These are phyloP conservation scores for Candida mattraensis DNA, from an alignment of 805 yeast genomes.

Conservation along the genomic window DNA sequence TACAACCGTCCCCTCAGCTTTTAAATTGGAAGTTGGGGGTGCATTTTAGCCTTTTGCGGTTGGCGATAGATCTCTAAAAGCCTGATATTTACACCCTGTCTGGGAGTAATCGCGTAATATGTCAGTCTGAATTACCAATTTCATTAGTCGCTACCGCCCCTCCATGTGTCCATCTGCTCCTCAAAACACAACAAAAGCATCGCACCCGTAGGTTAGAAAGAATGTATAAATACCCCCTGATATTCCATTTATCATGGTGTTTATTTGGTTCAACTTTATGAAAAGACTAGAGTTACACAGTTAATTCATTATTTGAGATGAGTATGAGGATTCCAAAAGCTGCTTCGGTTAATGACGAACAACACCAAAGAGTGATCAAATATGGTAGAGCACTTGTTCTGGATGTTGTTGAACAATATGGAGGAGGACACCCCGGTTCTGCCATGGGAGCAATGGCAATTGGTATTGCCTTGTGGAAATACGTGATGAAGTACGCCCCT, in stretches of 20 bases:
- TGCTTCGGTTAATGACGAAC: slow-evolving; percentile 27
- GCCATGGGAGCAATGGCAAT: slow-evolving; percentile 97
- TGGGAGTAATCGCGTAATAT: too few species aligned
- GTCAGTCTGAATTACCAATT: slow-evolving; percentile 2
- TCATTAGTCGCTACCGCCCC: slow-evolving; percentile 3
- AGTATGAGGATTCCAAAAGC: slow-evolving; percentile 30
- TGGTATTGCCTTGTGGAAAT: slow-evolving; percentile 83
- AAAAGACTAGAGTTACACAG: too few species aligned
- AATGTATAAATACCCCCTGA: slow-evolving; percentile 14
- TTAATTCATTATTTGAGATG: slow-evolving; percentile 3
- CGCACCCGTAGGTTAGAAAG: too few species aligned
- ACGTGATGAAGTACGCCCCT: slow-evolving; percentile 79
- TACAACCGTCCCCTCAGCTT: not conserved
- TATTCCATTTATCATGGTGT: slow-evolving; percentile 2
- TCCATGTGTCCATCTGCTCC: not conserved
- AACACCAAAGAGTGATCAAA: slow-evolving; percentile 30
- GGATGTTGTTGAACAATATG: slow-evolving; percentile 35
- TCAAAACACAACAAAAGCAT: too few species aligned
- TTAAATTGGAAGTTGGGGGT: slow-evolving; percentile 2
- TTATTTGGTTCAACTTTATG: too few species aligned
- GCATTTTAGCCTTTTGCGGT: slow-evolving; percentile 9
- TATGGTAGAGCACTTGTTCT: slow-evolving; percentile 37
- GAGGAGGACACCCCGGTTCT: slow-evolving; percentile 96
- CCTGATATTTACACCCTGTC: slow-evolving; percentile 3
- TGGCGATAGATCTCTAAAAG: not conserved